Evolutionary conservation across 306 rosid genomes (phyloP).

Genomic region (Bauhinia variegata): DNA sequence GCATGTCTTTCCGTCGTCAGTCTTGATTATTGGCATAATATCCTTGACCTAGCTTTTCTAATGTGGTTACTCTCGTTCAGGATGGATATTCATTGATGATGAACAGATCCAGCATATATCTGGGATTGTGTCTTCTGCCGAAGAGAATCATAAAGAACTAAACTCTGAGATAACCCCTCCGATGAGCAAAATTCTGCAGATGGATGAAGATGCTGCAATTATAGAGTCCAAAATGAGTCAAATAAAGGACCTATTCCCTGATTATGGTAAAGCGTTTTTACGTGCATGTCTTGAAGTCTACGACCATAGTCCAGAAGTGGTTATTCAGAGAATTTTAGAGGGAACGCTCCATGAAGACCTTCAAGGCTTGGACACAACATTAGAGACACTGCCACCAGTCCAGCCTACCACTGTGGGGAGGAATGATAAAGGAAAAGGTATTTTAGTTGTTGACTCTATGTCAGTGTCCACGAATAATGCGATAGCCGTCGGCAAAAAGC

Average conservation of each 20-base stretch:
- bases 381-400: conserved; percentile 62
- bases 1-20: conserved; percentile 10
- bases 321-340: conserved; percentile 91
- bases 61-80: conserved; percentile 53
- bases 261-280: conserved; percentile 84
- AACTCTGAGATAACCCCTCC: conserved; percentile 33
- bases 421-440: conserved; percentile 92
- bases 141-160: too few species aligned
- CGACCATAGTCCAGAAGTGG: conserved; percentile 97
- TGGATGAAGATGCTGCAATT: conserved; percentile 75
- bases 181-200: conserved; percentile 45
- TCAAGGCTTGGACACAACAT: conserved; percentile 65
- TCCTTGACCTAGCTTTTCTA: conserved; percentile 32
- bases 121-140: conserved; percentile 53
- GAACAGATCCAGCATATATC: conserved; percentile 75
- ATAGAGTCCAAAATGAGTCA: conserved; percentile 90
- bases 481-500: conserved; percentile 42
- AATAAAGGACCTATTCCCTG: conserved; percentile 90
- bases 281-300: conserved; percentile 89
- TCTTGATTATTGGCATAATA: conserved; percentile 3
- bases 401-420: conserved; percentile 41
- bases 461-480: conserved; percentile 37
- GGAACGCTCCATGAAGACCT: conserved; percentile 88
- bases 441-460: conserved; percentile 61
- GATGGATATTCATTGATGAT: conserved; percentile 83